Evolutionary conservation across 805 yeast genomes (phyloP).

Genomic region (Gaillardinia entomophila): DNA sequence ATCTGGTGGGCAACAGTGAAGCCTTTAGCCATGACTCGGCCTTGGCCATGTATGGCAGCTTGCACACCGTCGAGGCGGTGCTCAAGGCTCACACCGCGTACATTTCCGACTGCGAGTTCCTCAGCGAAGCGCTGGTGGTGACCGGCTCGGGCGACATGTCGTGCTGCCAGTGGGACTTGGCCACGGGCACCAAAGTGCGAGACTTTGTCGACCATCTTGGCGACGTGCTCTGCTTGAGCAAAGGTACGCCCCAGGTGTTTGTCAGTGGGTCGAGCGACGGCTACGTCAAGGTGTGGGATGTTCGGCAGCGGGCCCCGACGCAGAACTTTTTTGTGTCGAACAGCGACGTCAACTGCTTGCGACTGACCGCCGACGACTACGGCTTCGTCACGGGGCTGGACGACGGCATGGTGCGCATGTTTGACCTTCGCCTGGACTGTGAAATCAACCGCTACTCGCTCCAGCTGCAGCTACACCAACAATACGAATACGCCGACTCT

Average conservation of each 20-base stretch:
- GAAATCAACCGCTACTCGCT: slow-evolving; percentile 48
- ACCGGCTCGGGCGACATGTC: slow-evolving; percentile 84
- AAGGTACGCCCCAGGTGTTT: slow-evolving; percentile 29
- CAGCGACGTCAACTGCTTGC: slow-evolving; percentile 56
- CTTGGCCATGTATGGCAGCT: slow-evolving; percentile 7
- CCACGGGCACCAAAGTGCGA: slow-evolving; percentile 46
- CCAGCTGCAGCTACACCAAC: slow-evolving; percentile 5
- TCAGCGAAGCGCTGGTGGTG: slow-evolving; percentile 49
- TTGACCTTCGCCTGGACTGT: slow-evolving; percentile 75
- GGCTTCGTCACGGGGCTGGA: slow-evolving; percentile 74
- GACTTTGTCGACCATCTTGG: slow-evolving; percentile 65
- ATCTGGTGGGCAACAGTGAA: slow-evolving; percentile 25
- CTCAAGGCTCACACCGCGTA: slow-evolving; percentile 82
- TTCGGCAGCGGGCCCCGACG: slow-evolving; percentile 34
- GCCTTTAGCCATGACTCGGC: not conserved
- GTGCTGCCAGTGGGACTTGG: slow-evolving; percentile 73
- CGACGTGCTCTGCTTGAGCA: slow-evolving; percentile 46
- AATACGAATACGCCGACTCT: not conserved
- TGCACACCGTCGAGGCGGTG: slow-evolving; percentile 38
- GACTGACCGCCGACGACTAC: slow-evolving; percentile 65
- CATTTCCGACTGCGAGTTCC: slow-evolving; percentile 66
- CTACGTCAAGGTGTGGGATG: slow-evolving; percentile 40
- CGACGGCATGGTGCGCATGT: slow-evolving; percentile 64
- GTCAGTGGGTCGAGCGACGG: slow-evolving; percentile 69
- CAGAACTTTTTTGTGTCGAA: slow-evolving; percentile 50